Conservation (phyloP, 352 stramenopile genomes). For the Globisporangium splendens region DNA sequence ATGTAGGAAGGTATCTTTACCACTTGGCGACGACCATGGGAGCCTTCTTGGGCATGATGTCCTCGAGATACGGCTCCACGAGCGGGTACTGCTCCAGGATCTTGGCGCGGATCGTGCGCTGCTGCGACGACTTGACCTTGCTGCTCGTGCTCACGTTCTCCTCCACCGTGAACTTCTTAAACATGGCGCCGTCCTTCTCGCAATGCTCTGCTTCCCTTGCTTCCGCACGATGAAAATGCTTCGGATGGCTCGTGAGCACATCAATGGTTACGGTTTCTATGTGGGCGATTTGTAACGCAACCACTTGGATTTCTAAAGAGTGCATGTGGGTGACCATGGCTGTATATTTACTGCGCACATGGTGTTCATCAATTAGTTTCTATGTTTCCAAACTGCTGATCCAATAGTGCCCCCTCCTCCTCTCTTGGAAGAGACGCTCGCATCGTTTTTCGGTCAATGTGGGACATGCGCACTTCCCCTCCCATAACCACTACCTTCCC, state of each 20-base stretch:
- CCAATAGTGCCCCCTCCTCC: no score
- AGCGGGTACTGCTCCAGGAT: constrained; percentile 93
- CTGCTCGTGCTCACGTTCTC: constrained; percentile 95
- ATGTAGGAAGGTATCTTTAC: constrained; percentile 32
- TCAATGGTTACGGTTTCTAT: background rate
- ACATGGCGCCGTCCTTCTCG: constrained; percentile 59
- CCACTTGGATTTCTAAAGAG: background rate
- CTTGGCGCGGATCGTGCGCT: constrained; percentile 93
- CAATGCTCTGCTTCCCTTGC: no score
- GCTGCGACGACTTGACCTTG: constrained; percentile 97
- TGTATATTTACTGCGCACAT: background rate
- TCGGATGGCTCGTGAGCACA: background rate
- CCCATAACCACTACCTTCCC: no score
- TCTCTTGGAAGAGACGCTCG: no score
- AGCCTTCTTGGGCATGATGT: constrained; percentile 93
- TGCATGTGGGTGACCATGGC: background rate
- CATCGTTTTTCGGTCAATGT: no score
- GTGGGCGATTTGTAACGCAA: background rate
- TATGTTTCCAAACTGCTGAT: no score
- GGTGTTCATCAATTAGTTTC: no score
- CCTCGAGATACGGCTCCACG: constrained; percentile 86
- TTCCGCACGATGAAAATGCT: no score
- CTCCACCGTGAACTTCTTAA: constrained; percentile 93
- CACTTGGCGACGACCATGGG: constrained; percentile 90
- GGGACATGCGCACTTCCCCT: no score